Conservation (phyloP, 2,329 filamentous ascomycete genomes). For the Colletotrichum sp. region DNA sequence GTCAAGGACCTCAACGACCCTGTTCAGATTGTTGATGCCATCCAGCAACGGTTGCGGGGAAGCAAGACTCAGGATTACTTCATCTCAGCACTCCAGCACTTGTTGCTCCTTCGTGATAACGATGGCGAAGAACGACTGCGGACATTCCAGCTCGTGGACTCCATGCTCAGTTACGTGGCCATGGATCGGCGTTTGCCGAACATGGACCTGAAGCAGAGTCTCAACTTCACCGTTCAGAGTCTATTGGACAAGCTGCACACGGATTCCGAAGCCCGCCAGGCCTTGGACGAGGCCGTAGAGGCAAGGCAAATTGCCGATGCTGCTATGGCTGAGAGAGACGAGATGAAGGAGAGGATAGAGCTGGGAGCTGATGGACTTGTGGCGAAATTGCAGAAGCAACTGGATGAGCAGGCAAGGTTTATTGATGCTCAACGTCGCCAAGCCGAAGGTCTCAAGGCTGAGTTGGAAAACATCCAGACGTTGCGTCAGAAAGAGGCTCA, state of each 20-base stretch:
- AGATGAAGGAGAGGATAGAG: constrained; percentile 87
- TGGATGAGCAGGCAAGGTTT: constrained; percentile 90
- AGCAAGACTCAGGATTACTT: constrained; percentile 95
- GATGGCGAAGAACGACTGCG: constrained; percentile 89
- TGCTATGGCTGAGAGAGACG: constrained; percentile 94
- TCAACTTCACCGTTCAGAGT: constrained; percentile 97
- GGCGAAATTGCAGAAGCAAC: constrained; percentile 87
- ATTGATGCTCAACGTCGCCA: constrained; percentile 90
- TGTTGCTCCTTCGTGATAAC: constrained; percentile 89
- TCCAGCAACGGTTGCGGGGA: constrained; percentile 82
- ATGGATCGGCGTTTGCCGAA: constrained; percentile 96
- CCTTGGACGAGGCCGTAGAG: constrained; percentile 89
- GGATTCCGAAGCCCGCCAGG: constrained; percentile 91
- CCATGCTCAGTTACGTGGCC: constrained; percentile 98
- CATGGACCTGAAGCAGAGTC: constrained; percentile 96
- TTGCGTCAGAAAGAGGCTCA: constrained; percentile 90
- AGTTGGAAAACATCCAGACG: constrained; percentile 85
- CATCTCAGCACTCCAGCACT: constrained; percentile 90
- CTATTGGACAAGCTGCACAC: constrained; percentile 95
- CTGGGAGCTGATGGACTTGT: constrained; percentile 93
- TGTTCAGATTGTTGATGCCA: constrained; percentile 90
- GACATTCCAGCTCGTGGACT: constrained; percentile 97
- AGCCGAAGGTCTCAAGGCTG: constrained; percentile 85
- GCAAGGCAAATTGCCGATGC: constrained; percentile 92
- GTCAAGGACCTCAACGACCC: constrained; percentile 93